Conservation (phyloP, 805 yeast species). For the Zygotorulaspora sp. region DNA sequence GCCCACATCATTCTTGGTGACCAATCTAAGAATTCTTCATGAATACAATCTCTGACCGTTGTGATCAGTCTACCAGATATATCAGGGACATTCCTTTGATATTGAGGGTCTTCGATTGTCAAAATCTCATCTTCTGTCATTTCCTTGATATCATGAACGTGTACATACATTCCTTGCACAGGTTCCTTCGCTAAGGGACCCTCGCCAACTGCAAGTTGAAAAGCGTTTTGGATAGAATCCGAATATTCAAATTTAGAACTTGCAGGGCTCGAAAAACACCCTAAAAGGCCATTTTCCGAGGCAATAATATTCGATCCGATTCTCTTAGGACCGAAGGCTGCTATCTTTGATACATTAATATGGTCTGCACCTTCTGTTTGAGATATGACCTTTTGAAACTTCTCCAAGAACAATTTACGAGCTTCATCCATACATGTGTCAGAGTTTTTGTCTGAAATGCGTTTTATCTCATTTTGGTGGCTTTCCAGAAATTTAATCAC, state of each 20-base stretch:
- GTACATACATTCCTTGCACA: constrained; percentile 70
- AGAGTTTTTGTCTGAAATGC: constrained; percentile 18
- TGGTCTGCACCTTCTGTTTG: constrained; percentile 13
- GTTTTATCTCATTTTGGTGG: constrained; percentile 43
- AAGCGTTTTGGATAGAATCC: constrained; percentile 71
- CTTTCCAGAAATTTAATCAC: constrained; percentile 47
- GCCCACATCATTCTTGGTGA: constrained; percentile 90
- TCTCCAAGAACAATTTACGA: constrained; percentile 28
- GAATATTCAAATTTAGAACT: constrained; percentile 41
- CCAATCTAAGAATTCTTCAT: constrained; percentile 66
- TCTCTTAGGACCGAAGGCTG: constrained; percentile 73
- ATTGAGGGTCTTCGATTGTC: constrained; percentile 20
- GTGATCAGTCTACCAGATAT: constrained; percentile 71
- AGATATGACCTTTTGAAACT: constrained; percentile 29
- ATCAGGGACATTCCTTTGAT: constrained; percentile 39
- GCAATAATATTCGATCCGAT: constrained; percentile 70
- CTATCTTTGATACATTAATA: constrained; percentile 37
- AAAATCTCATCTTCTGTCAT: constrained; percentile 31
- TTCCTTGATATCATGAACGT: constrained; percentile 40
- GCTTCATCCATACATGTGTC: constrained; percentile 12
- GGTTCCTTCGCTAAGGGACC: constrained; percentile 92
- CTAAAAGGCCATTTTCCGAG: constrained; percentile 35
- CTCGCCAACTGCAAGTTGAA: constrained; percentile 71
- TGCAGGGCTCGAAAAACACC: constrained; percentile 32
- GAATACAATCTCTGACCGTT: constrained; percentile 66